Base-by-base conservation (phyloP, 2,329 filamentous ascomycete genomes). In the Fusarium denticulatum region DNA sequence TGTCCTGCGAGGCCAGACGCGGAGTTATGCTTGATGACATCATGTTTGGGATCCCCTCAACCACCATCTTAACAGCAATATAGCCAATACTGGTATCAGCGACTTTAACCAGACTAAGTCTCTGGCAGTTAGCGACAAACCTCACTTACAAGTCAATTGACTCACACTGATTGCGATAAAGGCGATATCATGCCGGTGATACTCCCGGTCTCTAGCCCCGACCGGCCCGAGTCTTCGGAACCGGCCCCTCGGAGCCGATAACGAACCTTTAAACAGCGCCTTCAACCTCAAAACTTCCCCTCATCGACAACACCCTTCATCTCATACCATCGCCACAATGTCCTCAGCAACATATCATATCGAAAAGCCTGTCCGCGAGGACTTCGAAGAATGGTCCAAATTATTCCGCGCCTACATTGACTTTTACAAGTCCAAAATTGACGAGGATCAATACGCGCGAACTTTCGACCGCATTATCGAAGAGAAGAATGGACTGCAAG, bases 391-490 rank as follows among this genome's bases (percentile, higher is more conserved):
- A 34, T 73, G 71, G 71, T 37, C 71, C 5, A 47, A 36, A 6
- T 15, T 73, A 8, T 73, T 73, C 26, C 58, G 18, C 13, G 71
- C 45, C 6, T 73, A 74, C 28, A 74, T 74, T 5, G 67, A 67
- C 22, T 73, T 71, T 11, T 74, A 74, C 13, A 37, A 68, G 0
- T 32, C 71, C 15, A 64, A 65, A 6, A 71, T 73, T 0, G 62
- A 74, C 2, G 71, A 74, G 4, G 62, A 16, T 4, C 71, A 74
- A 37, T 74, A 74, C 34, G 30, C 36, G 0, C 58, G 46, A 10
- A 74, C 71, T 0, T 74, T 74, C 3, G 60, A 74, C 1, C 71
- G 71, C 3, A 74, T 74, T 3, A 36, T 74, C 2, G 40, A 69
- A 7, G 46, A 68, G 15, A 55, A 69, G 26, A 67, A 74, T 37